These are phyloP conservation scores for Musa schizocarpa DNA, from an alignment of 176 grass and related monocot species.

Conservation along the genomic window DNA sequence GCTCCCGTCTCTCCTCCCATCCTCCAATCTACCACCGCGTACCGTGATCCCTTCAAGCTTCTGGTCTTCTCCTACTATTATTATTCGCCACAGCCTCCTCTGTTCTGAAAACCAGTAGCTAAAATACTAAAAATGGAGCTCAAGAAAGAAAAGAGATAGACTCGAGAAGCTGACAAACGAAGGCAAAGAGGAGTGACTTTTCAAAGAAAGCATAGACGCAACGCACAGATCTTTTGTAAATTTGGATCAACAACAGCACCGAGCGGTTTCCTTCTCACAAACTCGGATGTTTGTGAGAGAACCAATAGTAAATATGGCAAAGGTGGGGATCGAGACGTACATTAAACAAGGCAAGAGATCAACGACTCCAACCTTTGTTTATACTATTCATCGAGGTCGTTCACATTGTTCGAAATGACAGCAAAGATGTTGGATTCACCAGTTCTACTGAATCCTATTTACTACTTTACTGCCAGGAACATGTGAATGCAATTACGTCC, in stretches of 20 bases:
- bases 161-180: background rate
- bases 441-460: no score
- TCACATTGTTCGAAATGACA: background rate
- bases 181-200: background rate
- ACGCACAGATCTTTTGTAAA: background rate
- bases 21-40: background rate
- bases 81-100: no score
- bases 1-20: conserved; percentile 19
- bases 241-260: no score
- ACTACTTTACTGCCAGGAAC: background rate
- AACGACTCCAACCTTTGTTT: no score
- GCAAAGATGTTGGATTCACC: background rate
- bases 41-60: no score
- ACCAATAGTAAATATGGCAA: background rate
- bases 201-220: background rate
- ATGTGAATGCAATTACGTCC: background rate
- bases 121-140: background rate
- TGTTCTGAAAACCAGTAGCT: background rate
- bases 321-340: no score
- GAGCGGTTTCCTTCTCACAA: no score
- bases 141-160: background rate
- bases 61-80: no score
- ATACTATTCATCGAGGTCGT: no score
- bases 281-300: background rate
- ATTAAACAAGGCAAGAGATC: no score